Conservation (phyloP, 495 filamentous ascomycete genomes). For the Hyaloscypha hepaticicola region DNA sequence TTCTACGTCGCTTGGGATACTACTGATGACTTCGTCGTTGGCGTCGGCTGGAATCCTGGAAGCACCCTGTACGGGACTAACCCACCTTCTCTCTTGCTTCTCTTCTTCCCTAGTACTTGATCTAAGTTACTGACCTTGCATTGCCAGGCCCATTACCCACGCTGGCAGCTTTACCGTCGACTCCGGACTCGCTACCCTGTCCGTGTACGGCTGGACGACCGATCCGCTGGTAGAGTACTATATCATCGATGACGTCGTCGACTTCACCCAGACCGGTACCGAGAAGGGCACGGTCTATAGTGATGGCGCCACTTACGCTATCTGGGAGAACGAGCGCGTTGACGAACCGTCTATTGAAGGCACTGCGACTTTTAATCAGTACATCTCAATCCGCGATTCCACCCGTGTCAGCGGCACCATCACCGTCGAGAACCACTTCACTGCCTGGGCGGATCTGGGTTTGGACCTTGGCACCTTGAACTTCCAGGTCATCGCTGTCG, state of each 20-base stretch:
- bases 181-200: background rate
- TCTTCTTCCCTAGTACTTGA: background rate
- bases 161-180: background rate
- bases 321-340: constrained; percentile 56
- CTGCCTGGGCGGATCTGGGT: constrained; percentile 5
- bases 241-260: background rate
- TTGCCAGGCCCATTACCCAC: constrained; percentile 6
- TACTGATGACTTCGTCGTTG: background rate
- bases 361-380: constrained; percentile 11
- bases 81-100: background rate
- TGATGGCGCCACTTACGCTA: constrained; percentile 64
- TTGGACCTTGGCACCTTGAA: constrained; percentile 15
- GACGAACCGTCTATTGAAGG: constrained; percentile 40
- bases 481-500: constrained; percentile 18
- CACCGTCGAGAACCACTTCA: constrained; percentile 17
- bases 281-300: constrained; percentile 54
- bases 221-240: constrained; percentile 14
- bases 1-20: background rate
- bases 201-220: constrained; percentile 14
- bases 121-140: background rate
- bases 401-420: constrained; percentile 14
- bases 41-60: background rate
- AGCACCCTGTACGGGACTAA: background rate
- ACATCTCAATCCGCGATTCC: constrained; percentile 11
- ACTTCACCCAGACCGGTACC: background rate